Evolutionary conservation across 1,139 yeast genomes (phyloP), one percentile per base, ranked within the genome.

Genomic region (Lodderomyces metapsilosis): DNA sequence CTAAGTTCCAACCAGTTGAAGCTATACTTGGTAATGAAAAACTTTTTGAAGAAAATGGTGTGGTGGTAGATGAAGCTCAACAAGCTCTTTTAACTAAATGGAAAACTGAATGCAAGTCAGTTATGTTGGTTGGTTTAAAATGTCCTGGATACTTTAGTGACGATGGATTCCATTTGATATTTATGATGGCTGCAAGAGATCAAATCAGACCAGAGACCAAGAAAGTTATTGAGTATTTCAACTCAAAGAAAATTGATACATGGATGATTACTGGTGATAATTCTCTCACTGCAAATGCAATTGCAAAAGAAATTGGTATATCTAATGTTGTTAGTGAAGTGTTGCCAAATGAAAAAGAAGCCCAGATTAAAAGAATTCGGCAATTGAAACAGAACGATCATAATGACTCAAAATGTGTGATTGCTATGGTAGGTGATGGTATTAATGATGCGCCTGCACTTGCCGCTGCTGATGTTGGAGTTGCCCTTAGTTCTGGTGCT

Each of bases 201-300:
- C 77, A 78, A 51, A 62, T 85, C 11, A 68, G 94, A 41, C 69
- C 76, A 0, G 94, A 85, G 54, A 71, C 91, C 2, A 67, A 66
- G 33, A 52, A 56, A 27, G 85, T 84, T 0, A 67, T 86, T 15
- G 52, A 62, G 12, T 64, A 60, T 20, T 63, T 86, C 8, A 68
- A 74, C 34, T 41, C 54, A 0, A 62, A 61, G 11, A 71, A 74
- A 1, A 76, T 84, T 25, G 75, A 77, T 17, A 77, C 86, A 41
- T 86, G 87, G 84, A 84, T 83, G 84, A 77, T 75, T 23, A 74
- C 78, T 2, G 94, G 94, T 15, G 95, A 86, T 54, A 84, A 84
- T 53, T 67, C 58, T 36, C 56, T 71, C 12, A 84, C 94, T 0
- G 94, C 94, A 1, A 66, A 68, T 33, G 82, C 88, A 0, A 81